These are phyloP conservation scores for Rhodomyrtus tomentosa DNA, from an alignment of 345 rosid genomes.

Conservation along the genomic window DNA sequence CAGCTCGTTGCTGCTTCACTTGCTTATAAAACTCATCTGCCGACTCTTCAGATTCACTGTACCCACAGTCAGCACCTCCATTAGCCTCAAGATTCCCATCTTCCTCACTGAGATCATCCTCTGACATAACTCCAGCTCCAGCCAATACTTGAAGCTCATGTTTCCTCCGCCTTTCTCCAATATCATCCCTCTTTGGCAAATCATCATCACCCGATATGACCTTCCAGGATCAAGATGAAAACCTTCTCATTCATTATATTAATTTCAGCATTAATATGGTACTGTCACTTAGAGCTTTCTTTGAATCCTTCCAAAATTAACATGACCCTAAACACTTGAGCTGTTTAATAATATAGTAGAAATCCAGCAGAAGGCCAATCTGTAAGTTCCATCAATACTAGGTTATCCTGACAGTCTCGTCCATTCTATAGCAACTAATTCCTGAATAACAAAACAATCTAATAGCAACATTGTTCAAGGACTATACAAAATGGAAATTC, in stretches of 20 bases:
- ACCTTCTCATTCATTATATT: background rate
- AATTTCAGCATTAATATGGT: background rate
- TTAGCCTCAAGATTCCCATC: slow-evolving; percentile 11
- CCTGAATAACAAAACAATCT: background rate
- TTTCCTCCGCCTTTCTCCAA: slow-evolving; percentile 90
- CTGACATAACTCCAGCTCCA: slow-evolving; percentile 60
- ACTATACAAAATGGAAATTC: background rate
- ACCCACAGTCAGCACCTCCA: slow-evolving; percentile 20
- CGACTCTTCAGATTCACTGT: slow-evolving; percentile 21
- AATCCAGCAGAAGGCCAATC: background rate
- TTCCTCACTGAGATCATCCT: slow-evolving; percentile 38
- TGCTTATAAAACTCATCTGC: slow-evolving; percentile 64
- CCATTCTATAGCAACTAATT: background rate
- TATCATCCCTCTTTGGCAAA: slow-evolving; percentile 80
- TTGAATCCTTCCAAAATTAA: background rate
- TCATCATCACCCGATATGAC: slow-evolving; percentile 81
- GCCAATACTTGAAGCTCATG: slow-evolving; percentile 76
- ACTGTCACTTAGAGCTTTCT: background rate
- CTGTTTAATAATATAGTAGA: background rate
- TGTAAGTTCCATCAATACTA: background rate
- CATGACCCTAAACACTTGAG: background rate
- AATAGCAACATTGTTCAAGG: background rate
- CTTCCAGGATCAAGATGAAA: slow-evolving; percentile 15
- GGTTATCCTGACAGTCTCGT: background rate
- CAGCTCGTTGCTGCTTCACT: slow-evolving; percentile 34